Conservation (phyloP, 75 land plant species). For the Selaginella moellendorffii region DNA sequence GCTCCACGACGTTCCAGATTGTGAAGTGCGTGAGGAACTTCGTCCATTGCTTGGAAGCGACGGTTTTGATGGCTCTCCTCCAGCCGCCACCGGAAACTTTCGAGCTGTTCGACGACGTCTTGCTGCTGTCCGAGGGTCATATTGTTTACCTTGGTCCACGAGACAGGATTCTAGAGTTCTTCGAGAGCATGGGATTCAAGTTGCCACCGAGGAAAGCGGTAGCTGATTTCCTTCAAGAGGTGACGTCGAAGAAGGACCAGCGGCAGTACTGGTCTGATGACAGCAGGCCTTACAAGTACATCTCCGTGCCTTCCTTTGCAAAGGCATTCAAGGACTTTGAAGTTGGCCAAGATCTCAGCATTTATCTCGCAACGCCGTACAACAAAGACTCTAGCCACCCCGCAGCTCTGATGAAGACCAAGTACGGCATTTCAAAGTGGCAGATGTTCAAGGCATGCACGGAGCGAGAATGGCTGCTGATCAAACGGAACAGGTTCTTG, state of each 20-base stretch:
- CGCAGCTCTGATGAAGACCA: neutral
- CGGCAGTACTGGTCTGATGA: neutral
- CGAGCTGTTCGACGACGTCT: constrained; percentile 7
- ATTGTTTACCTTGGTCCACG: constrained; percentile 3
- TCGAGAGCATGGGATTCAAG: neutral
- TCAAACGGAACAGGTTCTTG: neutral
- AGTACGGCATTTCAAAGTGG: neutral
- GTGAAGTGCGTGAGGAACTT: constrained; percentile 4
- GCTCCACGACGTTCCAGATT: constrained; percentile 6
- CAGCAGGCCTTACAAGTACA: neutral
- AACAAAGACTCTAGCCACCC: neutral
- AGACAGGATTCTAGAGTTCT: neutral
- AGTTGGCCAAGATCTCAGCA: neutral
- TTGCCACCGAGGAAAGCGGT: neutral
- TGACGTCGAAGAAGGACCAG: constrained; percentile 2
- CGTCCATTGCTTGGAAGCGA: neutral
- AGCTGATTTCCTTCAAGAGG: constrained; percentile 4
- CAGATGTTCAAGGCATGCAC: neutral
- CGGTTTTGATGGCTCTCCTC: neutral
- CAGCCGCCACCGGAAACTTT: constrained; percentile 6
- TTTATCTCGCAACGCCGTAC: neutral
- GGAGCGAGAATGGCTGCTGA: neutral
- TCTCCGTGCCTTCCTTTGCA: neutral
- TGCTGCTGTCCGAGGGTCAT: neutral
- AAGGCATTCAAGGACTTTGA: neutral